Evolutionary conservation across 495 filamentous ascomycete species (phyloP), one percentile per base, ranked within the genome.

Genomic region (Aspergillus sparsus): DNA sequence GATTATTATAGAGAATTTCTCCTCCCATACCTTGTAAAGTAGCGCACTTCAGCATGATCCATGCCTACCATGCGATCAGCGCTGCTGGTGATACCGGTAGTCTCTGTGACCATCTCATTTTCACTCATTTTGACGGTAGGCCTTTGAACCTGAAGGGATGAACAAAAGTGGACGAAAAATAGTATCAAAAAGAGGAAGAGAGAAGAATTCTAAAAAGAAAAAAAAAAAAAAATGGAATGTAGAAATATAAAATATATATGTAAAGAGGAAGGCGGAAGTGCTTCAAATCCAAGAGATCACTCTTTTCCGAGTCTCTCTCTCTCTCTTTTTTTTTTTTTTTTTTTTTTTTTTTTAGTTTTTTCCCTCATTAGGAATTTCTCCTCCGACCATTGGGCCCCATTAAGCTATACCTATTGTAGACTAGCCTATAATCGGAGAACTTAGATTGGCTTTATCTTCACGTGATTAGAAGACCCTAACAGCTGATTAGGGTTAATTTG

Each of bases 41-140:
- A 97, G 74, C 95, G 92, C 67, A 91, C 88, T 79, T 97, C 92
- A 61, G 91, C 88, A 74, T 96, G 91, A 65, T 88, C 87, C 81
- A 91, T 85, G 64, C 81, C 78, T 13, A 79, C 80, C 72, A 82
- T 77, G 62, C 73, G 74, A 63, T 84, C 80, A 49, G 77, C 77
- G 61, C 77, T 80, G 75, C 76, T 80, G 57, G 66, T 75, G 36
- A 61, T 63, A 37, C 62, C 66, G 59, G 70, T 15, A 56, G 64
- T 47, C 41, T 71, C 55, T 57, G 65, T 53, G 31, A 55, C 58
- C 37, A 47, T 66, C 62, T 69, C 70, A n/a, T 56, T 50, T 62
- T 55, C 70, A 55, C 66, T 66, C 75, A 78, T 78, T 31, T 58
- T 75, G 65, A 59, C 55, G 18, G 53, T 18, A 35, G 33, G 34